Percentiles rank a stretch among this genome's conserved stretches.
Evolutionary conservation across 345 rosid genomes (phyloP).

Genomic region (Aegle marmelos): DNA sequence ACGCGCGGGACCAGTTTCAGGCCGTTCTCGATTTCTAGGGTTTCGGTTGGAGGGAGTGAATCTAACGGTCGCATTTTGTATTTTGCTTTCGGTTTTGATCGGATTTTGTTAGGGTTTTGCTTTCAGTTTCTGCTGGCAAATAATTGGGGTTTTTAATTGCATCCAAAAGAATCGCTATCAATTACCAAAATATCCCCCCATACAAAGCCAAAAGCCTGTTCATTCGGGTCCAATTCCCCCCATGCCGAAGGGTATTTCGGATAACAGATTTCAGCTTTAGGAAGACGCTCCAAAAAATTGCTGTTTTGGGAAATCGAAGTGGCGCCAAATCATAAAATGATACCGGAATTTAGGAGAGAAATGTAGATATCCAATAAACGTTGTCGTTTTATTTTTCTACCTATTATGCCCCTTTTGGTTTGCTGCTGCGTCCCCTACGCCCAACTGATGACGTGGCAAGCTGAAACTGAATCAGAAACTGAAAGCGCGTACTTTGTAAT

Average conservation of each 20-base stretch:
- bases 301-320: background rate
- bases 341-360: background rate
- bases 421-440: background rate
- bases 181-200: background rate
- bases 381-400: background rate
- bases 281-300: too few species aligned
- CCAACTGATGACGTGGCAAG: constrained; percentile 1
- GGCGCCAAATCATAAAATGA: background rate
- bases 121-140: background rate
- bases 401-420: background rate
- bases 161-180: background rate
- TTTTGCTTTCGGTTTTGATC: background rate
- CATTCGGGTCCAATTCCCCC: background rate
- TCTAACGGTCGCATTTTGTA: constrained; percentile 56
- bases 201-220: too few species aligned
- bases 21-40: constrained; percentile 64
- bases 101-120: constrained; percentile 5
- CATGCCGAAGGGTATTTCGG: background rate
- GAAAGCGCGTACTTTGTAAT: background rate
- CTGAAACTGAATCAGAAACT: background rate
- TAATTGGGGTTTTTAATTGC: background rate
- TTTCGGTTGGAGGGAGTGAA: constrained; percentile 52
- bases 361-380: background rate
- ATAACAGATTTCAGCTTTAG: too few species aligned
- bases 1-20: constrained; percentile 67